Percentiles rank a stretch among this genome's conserved stretches.
These are phyloP conservation scores for Salicornia ramosissima DNA, from an alignment of 148 eudicot genomes.

Conservation along the genomic window DNA sequence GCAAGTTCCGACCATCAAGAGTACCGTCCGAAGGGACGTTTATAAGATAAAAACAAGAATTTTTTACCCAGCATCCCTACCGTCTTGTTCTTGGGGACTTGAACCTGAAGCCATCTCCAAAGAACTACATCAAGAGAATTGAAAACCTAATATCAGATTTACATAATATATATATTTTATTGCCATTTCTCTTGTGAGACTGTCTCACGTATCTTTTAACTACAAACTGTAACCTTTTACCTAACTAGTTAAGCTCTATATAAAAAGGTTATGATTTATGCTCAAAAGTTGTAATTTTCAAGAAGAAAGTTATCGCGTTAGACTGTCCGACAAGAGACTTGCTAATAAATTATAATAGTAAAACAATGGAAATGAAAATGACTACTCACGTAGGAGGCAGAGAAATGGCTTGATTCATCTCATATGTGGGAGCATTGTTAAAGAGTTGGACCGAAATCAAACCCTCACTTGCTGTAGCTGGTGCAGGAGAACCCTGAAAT, in stretches of 20 bases:
- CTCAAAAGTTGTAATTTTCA: too few species aligned
- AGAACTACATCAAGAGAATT: slow-evolving; percentile 23
- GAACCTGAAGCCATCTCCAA: slow-evolving; percentile 26
- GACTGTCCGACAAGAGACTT: too few species aligned
- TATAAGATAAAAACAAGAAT: neutral
- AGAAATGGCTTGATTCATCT: slow-evolving; percentile 27
- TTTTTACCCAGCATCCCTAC: slow-evolving; percentile 25
- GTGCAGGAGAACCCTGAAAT: slow-evolving; percentile 48
- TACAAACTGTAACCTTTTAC: too few species aligned
- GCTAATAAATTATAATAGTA: neutral
- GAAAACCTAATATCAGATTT: neutral
- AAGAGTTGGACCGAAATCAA: slow-evolving; percentile 42
- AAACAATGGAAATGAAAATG: neutral
- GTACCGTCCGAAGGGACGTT: slow-evolving; percentile 1
- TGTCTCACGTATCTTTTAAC: too few species aligned
- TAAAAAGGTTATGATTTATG: too few species aligned
- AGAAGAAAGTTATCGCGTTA: too few species aligned
- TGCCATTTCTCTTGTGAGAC: too few species aligned
- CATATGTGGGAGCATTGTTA: slow-evolving; percentile 28
- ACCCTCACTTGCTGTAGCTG: slow-evolving; percentile 37
- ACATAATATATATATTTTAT: neutral
- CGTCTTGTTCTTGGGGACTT: slow-evolving; percentile 21
- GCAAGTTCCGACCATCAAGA: neutral
- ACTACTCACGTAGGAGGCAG: slow-evolving; percentile 31
- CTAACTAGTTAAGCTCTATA: too few species aligned